Evolutionary conservation across 2,329 filamentous ascomycete species (phyloP), one percentile per base, ranked within the genome.

Genomic region (Triangularia verruculosa): DNA sequence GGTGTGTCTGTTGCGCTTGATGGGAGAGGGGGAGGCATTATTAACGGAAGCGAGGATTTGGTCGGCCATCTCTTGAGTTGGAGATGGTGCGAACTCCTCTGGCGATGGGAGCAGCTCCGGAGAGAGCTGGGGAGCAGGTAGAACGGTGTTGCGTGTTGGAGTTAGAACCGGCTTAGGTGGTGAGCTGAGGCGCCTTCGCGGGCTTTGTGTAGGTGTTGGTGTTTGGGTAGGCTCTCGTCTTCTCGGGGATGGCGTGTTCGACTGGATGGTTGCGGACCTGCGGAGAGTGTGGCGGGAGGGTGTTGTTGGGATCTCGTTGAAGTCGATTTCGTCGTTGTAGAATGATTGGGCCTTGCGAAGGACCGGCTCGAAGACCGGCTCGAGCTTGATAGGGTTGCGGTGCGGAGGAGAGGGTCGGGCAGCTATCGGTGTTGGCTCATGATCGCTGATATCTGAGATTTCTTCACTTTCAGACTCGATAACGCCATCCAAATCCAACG

Each of bases 11-110:
- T 78, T 76, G 63, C 79, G 82, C 68, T 86, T 88, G 52, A 77
- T 72, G 0, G 86, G 86, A 0, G 86, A 88, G 0, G 85, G 85
- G 1, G 86, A 86, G 0, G 79, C 78, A 54, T 79, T 79, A 24
- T 80, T 76, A 72, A 87, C 82, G 0, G 82, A 83, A 12, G 80
- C 80, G 4, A 87, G 73, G 51, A 87, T 87, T 47, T 82, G 77
- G 62, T 87, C 82, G 0, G 84, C 84, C 65, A 83, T 71, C n/a
- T 78, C 76, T 61, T 85, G 81, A 0, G 80, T 81, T 0, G 80
- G 80, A 1, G 81, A 79, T 34, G 72, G 58, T 3, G 13, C 3
- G n/a, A 28, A 9, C 59, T 39, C 30, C 25, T 15, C 34, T 47
- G n/a, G 54, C 25, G 39, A 20, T 24, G 28, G 51, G 32, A 24